Conservation (phyloP, 305 asterid genomes). For the Fraxinus baroniana region DNA sequence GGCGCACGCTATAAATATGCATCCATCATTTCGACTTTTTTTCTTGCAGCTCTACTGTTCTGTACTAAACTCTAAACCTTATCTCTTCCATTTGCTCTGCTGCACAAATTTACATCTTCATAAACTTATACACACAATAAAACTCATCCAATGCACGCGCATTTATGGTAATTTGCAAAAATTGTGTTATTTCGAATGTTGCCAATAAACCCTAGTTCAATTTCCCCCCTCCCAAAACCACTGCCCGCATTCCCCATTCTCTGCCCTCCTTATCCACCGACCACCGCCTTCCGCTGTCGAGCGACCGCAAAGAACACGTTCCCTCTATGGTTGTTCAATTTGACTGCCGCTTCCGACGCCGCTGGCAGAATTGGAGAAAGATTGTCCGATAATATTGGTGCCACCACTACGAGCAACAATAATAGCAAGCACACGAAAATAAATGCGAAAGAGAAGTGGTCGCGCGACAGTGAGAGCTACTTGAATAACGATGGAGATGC, state of each 20-base stretch:
- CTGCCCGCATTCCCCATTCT: too few species aligned
- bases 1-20: conserved; percentile 12
- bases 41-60: neutral
- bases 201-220: conserved; percentile 50
- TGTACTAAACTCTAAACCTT: neutral
- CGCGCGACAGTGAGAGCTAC: conserved; percentile 74
- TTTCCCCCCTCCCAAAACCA: conserved; percentile 21
- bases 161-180: neutral
- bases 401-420: conserved; percentile 24
- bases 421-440: conserved; percentile 37
- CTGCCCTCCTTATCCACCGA: conserved; percentile 7
- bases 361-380: conserved; percentile 36
- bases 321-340: conserved; percentile 45
- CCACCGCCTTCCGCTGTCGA: conserved; percentile 42
- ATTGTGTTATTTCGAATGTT: conserved; percentile 45
- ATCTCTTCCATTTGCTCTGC: neutral
- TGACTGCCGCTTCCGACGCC: conserved; percentile 41
- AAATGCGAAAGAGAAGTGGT: conserved; percentile 72
- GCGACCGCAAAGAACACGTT: conserved; percentile 42
- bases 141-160: neutral
- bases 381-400: conserved; percentile 22
- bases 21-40: neutral
- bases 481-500: conserved; percentile 54
- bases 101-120: neutral
- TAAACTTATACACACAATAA: neutral